Evolutionary conservation across 108 stramenopile species (phyloP).

Genomic region (Parmales sp.): DNA sequence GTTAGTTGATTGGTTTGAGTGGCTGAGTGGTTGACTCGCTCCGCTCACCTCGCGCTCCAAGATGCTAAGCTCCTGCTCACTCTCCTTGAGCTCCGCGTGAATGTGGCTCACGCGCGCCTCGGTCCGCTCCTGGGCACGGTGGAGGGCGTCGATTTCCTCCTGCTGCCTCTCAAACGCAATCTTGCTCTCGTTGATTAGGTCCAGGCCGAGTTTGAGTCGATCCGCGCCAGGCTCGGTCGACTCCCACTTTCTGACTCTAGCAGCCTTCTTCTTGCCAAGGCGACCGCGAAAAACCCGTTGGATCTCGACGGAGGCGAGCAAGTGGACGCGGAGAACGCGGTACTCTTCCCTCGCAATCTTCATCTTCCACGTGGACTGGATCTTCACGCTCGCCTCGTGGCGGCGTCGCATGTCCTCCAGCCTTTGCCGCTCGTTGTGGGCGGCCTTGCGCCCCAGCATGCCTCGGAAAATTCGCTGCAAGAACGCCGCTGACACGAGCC

Average conservation of each 20-base stretch:
- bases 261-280: slow-evolving; percentile 21
- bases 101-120: slow-evolving; percentile 44
- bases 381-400: neutral
- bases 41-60: slow-evolving; percentile 45
- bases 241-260: slow-evolving; percentile 31
- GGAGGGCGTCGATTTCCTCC: slow-evolving; percentile 48
- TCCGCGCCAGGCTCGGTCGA: slow-evolving; percentile 41
- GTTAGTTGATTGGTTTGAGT: too few species aligned
- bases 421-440: slow-evolving; percentile 9
- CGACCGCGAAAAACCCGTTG: slow-evolving; percentile 32
- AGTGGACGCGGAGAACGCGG: slow-evolving; percentile 19
- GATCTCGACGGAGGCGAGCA: slow-evolving; percentile 26
- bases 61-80: slow-evolving; percentile 39
- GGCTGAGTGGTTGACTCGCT: too few species aligned
- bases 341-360: slow-evolving; percentile 25
- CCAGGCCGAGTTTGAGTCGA: slow-evolving; percentile 38
- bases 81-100: slow-evolving; percentile 35
- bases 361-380: slow-evolving; percentile 29
- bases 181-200: slow-evolving; percentile 47
- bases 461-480: slow-evolving; percentile 21
- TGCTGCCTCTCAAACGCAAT: slow-evolving; percentile 46
- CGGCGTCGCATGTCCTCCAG: slow-evolving; percentile 8
- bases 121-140: slow-evolving; percentile 46
- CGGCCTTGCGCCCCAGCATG: slow-evolving; percentile 12
- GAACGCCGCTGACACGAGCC: neutral